A percentile compares a stretch with the other conserved stretches of the same genome.
These are phyloP conservation scores for Cryptomeria japonica DNA, from an alignment of 75 land plant genomes.

Conservation along the genomic window DNA sequence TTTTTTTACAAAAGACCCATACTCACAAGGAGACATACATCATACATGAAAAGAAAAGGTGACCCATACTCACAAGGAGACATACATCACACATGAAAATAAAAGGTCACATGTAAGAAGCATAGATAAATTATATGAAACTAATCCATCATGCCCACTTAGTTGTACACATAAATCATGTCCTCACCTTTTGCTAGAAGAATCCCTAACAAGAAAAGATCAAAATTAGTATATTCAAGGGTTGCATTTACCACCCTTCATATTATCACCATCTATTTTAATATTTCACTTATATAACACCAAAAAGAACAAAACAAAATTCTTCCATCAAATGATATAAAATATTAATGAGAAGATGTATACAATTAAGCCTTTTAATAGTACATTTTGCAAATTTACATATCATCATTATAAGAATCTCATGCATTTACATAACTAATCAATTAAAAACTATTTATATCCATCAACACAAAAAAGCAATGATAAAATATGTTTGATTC, in stretches of 20 bases:
- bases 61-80: too few species aligned
- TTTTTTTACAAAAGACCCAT: constrained; percentile 76
- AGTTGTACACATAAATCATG: not conserved
- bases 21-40: constrained; percentile 89
- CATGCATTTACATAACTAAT: not conserved
- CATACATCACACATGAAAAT: constrained; percentile 38
- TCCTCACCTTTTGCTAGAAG: constrained; percentile 74
- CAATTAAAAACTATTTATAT: not conserved
- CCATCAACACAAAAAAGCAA: not conserved
- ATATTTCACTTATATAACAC: not conserved
- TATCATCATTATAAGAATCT: not conserved
- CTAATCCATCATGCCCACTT: not conserved
- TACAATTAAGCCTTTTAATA: not conserved
- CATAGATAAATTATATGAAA: not conserved
- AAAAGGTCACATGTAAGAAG: not conserved
- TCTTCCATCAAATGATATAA: not conserved
- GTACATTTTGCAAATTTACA: not conserved
- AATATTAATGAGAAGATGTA: not conserved
- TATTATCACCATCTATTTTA: not conserved
- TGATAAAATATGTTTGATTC: too few species aligned
- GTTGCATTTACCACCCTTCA: constrained; percentile 92
- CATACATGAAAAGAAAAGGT: too few species aligned
- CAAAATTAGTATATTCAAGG: constrained; percentile 70
- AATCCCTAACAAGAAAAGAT: constrained; percentile 78
- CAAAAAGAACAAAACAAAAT: not conserved